Base-by-base conservation (phyloP, 2,329 filamentous ascomycete species). In the Cladophialophora immunda region DNA sequence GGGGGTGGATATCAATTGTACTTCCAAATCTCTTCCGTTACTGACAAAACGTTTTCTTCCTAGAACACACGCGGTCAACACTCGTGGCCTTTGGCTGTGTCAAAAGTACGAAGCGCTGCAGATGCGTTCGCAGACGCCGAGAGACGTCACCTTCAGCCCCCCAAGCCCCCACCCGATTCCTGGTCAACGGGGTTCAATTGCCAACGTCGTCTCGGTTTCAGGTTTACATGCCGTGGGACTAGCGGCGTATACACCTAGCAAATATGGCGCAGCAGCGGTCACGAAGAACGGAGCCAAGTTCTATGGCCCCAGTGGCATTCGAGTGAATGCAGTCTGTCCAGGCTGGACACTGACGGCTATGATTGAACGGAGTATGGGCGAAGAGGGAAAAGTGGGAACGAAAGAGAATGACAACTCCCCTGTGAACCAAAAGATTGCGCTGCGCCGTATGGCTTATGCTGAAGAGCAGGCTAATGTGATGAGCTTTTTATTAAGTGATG, bases 221-320 rank as follows among this genome's bases (percentile, higher is more conserved):
- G 66, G 63, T 17, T 36, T 70, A 5, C 60, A 67, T 29, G 61
- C 58, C 1, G 57, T 62, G 22, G 68, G 66, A 4, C 22, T 70
- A 15, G 66, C 68, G 15, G 64, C 68, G 6, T 68, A 70, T 25
- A 67, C 66, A 13, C 54, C 68, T 4, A 64, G 56, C 36, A 70
- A 70, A 36, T 65, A 62, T 38, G 68, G 66, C n/a, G 63, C 64
- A 8, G 50, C 62, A 15, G 66, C 52, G 7, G 58, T 68, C n/a
- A 70, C 66, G 25, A 67, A 68, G 64, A 68, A 66, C 27, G 68
- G 66, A 25, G 68, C 68, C 8, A 66, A 67, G 38, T 68, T 68
- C 22, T 68, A 70, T 27, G 66, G 66, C 7, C 66, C 66, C 11
- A 45, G 55, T 15, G 68, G 66, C 25, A 63, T 68, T 27, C 52